A percentile compares a stretch with the other conserved stretches of the same genome.
These are phyloP conservation scores for Corchorus capsularis DNA, from an alignment of 345 rosid genomes.

Conservation along the genomic window DNA sequence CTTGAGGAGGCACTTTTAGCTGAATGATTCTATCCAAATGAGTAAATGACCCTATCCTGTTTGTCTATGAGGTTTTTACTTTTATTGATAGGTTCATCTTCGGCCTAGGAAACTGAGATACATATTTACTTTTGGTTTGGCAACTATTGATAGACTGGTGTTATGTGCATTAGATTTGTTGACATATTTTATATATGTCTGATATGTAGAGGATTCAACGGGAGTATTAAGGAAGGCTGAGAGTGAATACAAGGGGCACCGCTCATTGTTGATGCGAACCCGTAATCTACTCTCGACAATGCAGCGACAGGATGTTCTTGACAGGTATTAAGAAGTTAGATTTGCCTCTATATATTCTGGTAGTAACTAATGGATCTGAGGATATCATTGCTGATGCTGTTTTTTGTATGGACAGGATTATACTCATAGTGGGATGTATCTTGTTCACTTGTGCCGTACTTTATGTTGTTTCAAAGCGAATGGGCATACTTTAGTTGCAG, in stretches of 20 bases:
- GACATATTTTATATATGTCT: slow-evolving; percentile 2
- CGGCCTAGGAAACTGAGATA: not conserved
- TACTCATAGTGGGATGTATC: slow-evolving; percentile 62
- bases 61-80: slow-evolving; percentile 1
- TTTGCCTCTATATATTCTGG: not conserved
- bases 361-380: not conserved
- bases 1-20: not conserved
- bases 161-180: slow-evolving; percentile 1
- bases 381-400: slow-evolving; percentile 23
- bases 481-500: slow-evolving; percentile 73
- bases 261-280: slow-evolving; percentile 76
- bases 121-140: slow-evolving; percentile 3
- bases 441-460: slow-evolving; percentile 77
- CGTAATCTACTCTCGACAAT: slow-evolving; percentile 83
- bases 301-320: slow-evolving; percentile 91
- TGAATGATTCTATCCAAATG: slow-evolving; percentile 2
- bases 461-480: slow-evolving; percentile 87
- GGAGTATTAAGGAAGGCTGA: slow-evolving; percentile 81
- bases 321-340: slow-evolving; percentile 46
- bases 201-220: slow-evolving; percentile 74
- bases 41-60: not conserved
- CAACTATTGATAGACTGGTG: not conserved
- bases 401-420: slow-evolving; percentile 49
- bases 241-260: slow-evolving; percentile 94
- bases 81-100: not conserved